A percentile compares a stretch with the other conserved stretches of the same genome.
Conservation (phyloP, 805 yeast species). For the Saturnispora silvae region DNA sequence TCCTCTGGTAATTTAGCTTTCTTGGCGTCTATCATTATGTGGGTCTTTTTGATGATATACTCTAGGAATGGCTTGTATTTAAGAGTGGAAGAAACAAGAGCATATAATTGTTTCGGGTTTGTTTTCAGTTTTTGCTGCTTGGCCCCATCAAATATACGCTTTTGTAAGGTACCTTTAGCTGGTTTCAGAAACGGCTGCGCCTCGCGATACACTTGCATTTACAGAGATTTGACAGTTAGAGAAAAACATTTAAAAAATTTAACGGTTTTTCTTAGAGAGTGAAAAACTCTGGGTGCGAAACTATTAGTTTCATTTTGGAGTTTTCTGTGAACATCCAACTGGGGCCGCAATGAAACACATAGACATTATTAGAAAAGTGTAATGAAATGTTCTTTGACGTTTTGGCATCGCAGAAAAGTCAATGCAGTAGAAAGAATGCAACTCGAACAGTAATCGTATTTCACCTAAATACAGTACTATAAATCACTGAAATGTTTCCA, state of each 20-base stretch:
- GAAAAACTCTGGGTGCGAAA: not conserved
- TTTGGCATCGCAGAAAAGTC: too few species aligned
- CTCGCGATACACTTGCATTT: conserved; percentile 32
- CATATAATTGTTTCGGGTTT: conserved; percentile 80
- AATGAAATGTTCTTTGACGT: too few species aligned
- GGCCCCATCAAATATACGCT: conserved; percentile 40
- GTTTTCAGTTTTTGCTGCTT: conserved; percentile 37
- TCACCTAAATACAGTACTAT: too few species aligned
- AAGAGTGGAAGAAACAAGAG: conserved; percentile 69
- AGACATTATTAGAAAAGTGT: too few species aligned
- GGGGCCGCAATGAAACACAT: too few species aligned
- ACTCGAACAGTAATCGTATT: too few species aligned
- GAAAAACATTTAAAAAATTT: not conserved
- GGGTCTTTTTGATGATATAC: conserved; percentile 55
- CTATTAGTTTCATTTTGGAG: too few species aligned
- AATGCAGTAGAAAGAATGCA: too few species aligned
- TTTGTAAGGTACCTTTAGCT: conserved; percentile 43
- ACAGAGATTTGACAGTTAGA: not conserved
- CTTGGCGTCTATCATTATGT: conserved; percentile 46
- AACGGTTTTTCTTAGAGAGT: not conserved
- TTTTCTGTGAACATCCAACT: too few species aligned
- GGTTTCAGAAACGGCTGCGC: conserved; percentile 31
- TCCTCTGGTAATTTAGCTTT: conserved; percentile 37
- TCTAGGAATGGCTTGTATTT: conserved; percentile 56
- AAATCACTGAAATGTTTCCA: too few species aligned